Conservation (phyloP, 176 grass and related monocot genomes). For the Carex myosuroides region DNA sequence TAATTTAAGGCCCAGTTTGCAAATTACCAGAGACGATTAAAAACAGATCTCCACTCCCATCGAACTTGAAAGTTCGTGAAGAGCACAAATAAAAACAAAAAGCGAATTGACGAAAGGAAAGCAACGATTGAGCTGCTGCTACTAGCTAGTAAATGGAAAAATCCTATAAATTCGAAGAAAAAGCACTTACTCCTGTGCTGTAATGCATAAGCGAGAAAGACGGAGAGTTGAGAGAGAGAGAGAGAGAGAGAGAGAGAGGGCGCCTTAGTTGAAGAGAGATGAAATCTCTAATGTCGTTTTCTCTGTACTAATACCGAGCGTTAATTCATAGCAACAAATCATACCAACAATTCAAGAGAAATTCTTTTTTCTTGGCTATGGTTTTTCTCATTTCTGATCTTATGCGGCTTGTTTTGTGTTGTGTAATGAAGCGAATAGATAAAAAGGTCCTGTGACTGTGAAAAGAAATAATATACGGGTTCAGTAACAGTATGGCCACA, state of each 20-base stretch:
- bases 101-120: background rate
- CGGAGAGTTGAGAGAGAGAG: background rate
- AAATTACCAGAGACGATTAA: background rate
- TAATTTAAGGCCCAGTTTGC: background rate
- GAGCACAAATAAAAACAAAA: background rate
- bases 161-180: background rate
- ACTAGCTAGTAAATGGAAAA: background rate
- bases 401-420: background rate
- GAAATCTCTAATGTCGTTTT: background rate
- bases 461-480: background rate
- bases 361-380: background rate
- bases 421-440: background rate
- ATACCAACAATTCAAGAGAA: no score
- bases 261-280: background rate
- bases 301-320: background rate
- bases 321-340: background rate
- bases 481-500: no score
- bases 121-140: background rate
- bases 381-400: background rate
- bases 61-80: background rate
- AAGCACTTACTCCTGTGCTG: background rate
- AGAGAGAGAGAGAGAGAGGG: background rate
- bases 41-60: constrained; percentile 1
- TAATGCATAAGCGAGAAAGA: background rate
- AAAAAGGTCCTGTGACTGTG: no score